Conservation (phyloP, 2,329 filamentous ascomycete species). For the Neofusicoccum parvum region DNA sequence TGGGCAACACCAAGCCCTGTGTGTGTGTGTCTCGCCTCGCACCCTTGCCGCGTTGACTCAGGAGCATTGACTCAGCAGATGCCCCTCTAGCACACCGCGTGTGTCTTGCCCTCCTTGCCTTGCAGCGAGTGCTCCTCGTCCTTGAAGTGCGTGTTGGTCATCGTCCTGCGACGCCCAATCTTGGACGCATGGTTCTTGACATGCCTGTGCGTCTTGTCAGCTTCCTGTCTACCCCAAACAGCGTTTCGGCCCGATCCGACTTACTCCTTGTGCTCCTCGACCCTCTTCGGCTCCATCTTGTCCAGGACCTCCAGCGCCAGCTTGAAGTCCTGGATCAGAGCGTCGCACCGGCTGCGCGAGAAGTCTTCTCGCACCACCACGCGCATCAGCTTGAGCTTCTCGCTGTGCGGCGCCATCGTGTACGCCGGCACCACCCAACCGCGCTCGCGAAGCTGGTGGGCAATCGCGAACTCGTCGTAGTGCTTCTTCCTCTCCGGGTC, state of each 20-base stretch:
- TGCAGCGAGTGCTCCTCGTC: conserved; percentile 85
- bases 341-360: conserved; percentile 76
- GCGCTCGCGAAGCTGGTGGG: conserved; percentile 81
- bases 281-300: conserved; percentile 70
- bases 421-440: conserved; percentile 96
- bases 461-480: conserved; percentile 60
- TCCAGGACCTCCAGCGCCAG: conserved; percentile 71
- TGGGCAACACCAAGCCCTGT: background rate
- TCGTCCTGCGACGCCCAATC: conserved; percentile 30
- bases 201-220: conserved; percentile 26
- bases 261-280: conserved; percentile 70
- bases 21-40: background rate
- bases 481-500: conserved; percentile 57
- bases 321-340: conserved; percentile 76
- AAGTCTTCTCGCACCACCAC: conserved; percentile 95
- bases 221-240: background rate
- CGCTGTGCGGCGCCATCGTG: conserved; percentile 90
- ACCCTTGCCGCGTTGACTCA: background rate
- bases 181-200: conserved; percentile 27
- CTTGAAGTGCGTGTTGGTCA: conserved; percentile 54
- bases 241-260: conserved; percentile 24
- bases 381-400: conserved; percentile 84
- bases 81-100: conserved; percentile 70
- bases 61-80: background rate
- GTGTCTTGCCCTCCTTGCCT: conserved; percentile 88